Percentiles rank a stretch among this genome's conserved stretches.
phyloP scores from a whole-genome alignment of 2,329 filamentous ascomycete genomes.

The Leptographium procerum region DNA sequence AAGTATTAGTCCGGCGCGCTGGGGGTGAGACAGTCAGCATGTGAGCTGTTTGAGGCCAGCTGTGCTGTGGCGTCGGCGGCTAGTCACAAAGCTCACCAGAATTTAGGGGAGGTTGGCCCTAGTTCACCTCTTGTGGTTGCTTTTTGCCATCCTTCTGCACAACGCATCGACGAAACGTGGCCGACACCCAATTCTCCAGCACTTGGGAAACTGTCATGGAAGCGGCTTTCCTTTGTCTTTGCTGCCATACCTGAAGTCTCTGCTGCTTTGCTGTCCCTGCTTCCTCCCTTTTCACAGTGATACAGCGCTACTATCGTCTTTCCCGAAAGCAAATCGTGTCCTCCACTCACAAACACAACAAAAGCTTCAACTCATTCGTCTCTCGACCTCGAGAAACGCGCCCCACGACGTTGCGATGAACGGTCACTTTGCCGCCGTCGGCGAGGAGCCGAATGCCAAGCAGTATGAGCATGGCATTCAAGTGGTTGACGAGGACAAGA shows the following conservation, averaged over 20 bases:
- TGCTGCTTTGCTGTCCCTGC: background rate
- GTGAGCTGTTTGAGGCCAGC: background rate
- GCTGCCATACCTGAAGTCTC: background rate
- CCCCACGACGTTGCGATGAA: too few relatives aligned
- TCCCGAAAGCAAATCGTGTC: background rate
- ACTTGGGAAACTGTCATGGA: background rate
- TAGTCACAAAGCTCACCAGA: background rate
- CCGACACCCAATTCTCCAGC: background rate
- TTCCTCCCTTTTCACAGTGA: background rate
- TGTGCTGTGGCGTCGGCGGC: background rate
- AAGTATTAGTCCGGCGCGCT: background rate
- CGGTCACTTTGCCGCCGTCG: constrained; percentile 67
- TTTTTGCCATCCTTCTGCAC: too few relatives aligned
- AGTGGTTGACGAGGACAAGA: constrained; percentile 91
- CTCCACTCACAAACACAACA: background rate
- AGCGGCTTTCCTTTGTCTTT: background rate
- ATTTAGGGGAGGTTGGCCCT: background rate
- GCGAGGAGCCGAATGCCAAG: constrained; percentile 50
- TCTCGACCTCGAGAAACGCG: too few relatives aligned
- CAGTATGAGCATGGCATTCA: constrained; percentile 90
- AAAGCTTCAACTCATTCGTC: background rate
- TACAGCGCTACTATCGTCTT: background rate
- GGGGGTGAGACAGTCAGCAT: background rate
- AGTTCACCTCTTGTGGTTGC: background rate
- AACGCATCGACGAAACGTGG: background rate